Evolutionary conservation across 2,329 filamentous ascomycete genomes (phyloP).

Genomic region (Cercospora berteroae): DNA sequence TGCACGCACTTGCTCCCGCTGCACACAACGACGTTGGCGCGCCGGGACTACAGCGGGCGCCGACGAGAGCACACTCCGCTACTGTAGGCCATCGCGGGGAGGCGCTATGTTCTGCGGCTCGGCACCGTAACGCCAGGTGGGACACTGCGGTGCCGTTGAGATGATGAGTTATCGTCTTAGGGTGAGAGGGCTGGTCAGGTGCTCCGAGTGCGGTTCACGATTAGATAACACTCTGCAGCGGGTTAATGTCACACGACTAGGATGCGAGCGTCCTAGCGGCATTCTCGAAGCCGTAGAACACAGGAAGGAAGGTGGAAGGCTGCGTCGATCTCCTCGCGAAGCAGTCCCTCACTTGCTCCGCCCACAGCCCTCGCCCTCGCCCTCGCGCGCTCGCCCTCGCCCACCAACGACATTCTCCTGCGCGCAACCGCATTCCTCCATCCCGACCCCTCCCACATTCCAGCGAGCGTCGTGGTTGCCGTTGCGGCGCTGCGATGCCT

Average conservation of each 20-base stretch:
- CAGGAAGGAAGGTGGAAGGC: not conserved
- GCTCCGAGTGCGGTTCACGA: no score
- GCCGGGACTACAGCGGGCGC: not conserved
- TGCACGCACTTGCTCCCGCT: not conserved
- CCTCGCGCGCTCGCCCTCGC: not conserved
- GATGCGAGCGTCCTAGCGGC: not conserved
- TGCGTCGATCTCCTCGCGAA: not conserved
- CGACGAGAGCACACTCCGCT: not conserved
- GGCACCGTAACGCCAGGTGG: not conserved
- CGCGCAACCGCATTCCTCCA: constrained; percentile 5
- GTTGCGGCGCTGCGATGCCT: constrained; percentile 8
- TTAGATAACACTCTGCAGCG: not conserved
- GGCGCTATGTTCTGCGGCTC: no score
- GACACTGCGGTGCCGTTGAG: not conserved
- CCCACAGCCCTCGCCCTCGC: not conserved
- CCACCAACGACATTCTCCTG: not conserved
- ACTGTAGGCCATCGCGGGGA: no score
- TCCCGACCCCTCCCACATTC: constrained; percentile 12
- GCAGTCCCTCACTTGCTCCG: not conserved
- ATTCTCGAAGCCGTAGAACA: not conserved
- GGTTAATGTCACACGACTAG: not conserved
- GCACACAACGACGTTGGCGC: not conserved
- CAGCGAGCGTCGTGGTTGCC: constrained; percentile 11
- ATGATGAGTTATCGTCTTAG: no score
- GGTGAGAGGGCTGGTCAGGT: no score